Conservation (phyloP, 2,329 filamentous ascomycete species). For the Pseudocercospora fijiensis region DNA sequence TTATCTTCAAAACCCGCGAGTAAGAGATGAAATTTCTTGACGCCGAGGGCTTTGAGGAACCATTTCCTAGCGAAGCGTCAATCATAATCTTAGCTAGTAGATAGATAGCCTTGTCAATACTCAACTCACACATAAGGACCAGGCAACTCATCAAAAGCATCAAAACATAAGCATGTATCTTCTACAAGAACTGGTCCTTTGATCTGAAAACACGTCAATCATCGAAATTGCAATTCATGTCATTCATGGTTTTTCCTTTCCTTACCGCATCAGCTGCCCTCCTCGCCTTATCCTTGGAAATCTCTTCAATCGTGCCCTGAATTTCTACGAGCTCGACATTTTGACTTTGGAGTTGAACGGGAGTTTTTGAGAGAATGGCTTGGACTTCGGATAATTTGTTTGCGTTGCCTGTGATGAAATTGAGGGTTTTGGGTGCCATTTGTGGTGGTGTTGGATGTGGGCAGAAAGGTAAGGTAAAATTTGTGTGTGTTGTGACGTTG, state of each 20-base stretch:
- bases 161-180: constrained; percentile 92
- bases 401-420: constrained; percentile 95
- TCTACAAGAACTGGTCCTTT: constrained; percentile 89
- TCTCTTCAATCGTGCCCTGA: constrained; percentile 88
- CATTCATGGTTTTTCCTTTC: background rate
- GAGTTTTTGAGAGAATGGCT: constrained; percentile 71
- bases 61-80: constrained; percentile 67
- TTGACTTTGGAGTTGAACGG: constrained; percentile 70
- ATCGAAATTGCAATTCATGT: background rate
- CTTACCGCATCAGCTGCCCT: constrained; percentile 74
- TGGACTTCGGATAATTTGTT: constrained; percentile 91
- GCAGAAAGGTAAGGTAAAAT: no score
- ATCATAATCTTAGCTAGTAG: background rate
- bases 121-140: constrained; percentile 93
- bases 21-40: constrained; percentile 83
- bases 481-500: background rate
- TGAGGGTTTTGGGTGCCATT: constrained; percentile 56
- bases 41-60: constrained; percentile 82
- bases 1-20: constrained; percentile 88
- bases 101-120: background rate
- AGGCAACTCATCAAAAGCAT: constrained; percentile 83
- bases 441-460: background rate
- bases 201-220: constrained; percentile 53
- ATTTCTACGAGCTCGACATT: constrained; percentile 81
- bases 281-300: constrained; percentile 82